These are phyloP conservation scores for Leccinum fibrillosum DNA, from an alignment of 768 basidiomycete species.

Conservation along the genomic window DNA sequence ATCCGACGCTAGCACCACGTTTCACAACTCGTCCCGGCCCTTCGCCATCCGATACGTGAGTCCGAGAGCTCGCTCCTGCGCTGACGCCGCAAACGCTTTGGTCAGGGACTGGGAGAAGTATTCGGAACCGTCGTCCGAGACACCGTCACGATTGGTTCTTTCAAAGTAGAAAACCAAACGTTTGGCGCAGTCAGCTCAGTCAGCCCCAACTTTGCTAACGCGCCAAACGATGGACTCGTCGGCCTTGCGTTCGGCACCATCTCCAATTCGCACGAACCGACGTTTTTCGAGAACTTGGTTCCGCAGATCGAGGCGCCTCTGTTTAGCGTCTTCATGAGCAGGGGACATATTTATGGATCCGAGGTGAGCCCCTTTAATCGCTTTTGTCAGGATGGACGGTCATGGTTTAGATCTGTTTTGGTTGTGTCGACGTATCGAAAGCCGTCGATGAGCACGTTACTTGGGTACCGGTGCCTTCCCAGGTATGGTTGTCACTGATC, in stretches of 20 bases:
- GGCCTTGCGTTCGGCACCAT: conserved; percentile 64
- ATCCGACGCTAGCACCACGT: conserved; percentile 41
- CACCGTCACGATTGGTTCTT: conserved; percentile 44
- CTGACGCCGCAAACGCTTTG: not conserved
- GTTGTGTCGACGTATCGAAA: conserved; percentile 35
- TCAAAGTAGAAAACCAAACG: conserved; percentile 46
- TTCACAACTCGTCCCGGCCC: conserved; percentile 22
- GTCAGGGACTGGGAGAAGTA: conserved; percentile 52
- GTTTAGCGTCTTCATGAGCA: conserved; percentile 60
- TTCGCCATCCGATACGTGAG: conserved; percentile 47
- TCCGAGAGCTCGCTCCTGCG: conserved; percentile 6
- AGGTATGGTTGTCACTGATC: conserved; percentile 23
- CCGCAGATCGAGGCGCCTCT: conserved; percentile 39
- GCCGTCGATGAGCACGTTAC: conserved; percentile 19
- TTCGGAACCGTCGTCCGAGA: conserved; percentile 49
- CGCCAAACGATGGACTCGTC: conserved; percentile 55
- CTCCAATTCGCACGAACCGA: conserved; percentile 41
- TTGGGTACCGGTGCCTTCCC: conserved; percentile 38
- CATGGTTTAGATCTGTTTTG: conserved; percentile 7
- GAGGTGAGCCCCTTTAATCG: conserved; percentile 34
- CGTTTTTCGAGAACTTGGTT: conserved; percentile 66
- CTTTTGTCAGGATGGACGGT: too few species aligned
- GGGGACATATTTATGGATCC: conserved; percentile 40
- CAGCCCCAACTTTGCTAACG: conserved; percentile 49
- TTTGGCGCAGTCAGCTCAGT: conserved; percentile 49